Base-by-base conservation (phyloP, 306 rosid species). In the Delonix regia region DNA sequence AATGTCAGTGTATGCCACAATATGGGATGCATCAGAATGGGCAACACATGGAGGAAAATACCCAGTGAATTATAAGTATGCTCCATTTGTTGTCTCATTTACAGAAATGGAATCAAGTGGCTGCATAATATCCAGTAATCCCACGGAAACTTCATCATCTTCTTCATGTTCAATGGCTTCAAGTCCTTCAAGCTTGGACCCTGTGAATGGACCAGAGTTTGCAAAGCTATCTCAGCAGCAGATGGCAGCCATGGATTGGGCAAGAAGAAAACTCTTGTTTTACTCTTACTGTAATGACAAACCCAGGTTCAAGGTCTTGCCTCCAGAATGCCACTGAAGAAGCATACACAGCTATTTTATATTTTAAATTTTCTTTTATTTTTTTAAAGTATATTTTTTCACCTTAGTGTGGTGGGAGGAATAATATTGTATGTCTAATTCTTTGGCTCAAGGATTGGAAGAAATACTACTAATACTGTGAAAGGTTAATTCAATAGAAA, bases 21-120 rank as follows among this genome's bases (percentile, higher is more conserved):
- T 95, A 86, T 95, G 99, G 99, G 99, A 95, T 82, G 99, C 88
- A 2, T 95, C 99, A 79, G 76, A 91, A 9, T 95, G 99, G 99
- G 99, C 99, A 49, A 95, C 99, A 39, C 89, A 91, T 83, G 99
- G 99, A 63, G 99, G 98, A 52, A 95, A 92, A 73, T 92, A 92
- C 73, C 86, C 88, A 30, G 97, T 95, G 2, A 88, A 95, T 69
- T 95, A 95, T 51, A 92, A 87, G 69, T 80, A 92, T 79, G 97
- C 93, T 68, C 99, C 99, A 38, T 95, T 86, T 80, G 80, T 82
- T 82, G 98, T 69, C 83, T 91, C 99, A 27, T 80, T 91, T 45
- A 19, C 89, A 39, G 88, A 88, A 60, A 79, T 91, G 82, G 87
- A 95, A 60, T 74, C 89, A 6, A 85, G 88, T 65, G 98, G 99